Evolutionary conservation across 2,329 filamentous ascomycete genomes (phyloP).

Genomic region (Ophiosphaerella herpotricha): DNA sequence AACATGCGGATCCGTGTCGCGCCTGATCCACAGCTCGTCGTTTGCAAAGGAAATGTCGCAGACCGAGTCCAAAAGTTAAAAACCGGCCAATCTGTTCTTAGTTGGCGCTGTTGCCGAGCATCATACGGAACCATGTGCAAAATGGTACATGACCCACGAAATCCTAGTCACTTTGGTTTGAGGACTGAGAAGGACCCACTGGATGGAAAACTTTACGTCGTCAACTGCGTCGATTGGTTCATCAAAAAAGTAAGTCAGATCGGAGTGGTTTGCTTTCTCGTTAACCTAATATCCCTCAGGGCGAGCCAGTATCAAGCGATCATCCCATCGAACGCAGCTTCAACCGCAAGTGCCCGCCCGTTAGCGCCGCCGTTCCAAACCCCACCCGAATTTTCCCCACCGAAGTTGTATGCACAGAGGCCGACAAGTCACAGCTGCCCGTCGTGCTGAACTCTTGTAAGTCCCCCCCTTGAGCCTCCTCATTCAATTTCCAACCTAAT

Average conservation of each 20-base stretch:
- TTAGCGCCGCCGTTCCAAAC: constrained; percentile 9
- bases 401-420: constrained; percentile 19
- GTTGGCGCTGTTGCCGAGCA: constrained; percentile 43
- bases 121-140: constrained; percentile 45
- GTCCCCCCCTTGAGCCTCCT: background rate
- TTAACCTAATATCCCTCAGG: constrained; percentile 19
- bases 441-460: constrained; percentile 13
- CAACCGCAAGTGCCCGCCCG: constrained; percentile 27
- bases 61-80: constrained; percentile 56
- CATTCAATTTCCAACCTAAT: background rate
- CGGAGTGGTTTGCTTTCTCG: background rate
- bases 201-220: constrained; percentile 43
- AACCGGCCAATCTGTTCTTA: constrained; percentile 49
- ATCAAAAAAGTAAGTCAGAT: constrained; percentile 24
- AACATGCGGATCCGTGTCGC: constrained; percentile 37
- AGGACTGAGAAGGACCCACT: constrained; percentile 29
- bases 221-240: constrained; percentile 44
- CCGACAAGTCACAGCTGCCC: constrained; percentile 20
- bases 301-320: constrained; percentile 25
- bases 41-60: constrained; percentile 58
- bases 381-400: constrained; percentile 29
- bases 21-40: constrained; percentile 59
- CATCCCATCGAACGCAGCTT: constrained; percentile 22
- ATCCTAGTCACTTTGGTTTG: constrained; percentile 29
- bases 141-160: constrained; percentile 38